These are phyloP conservation scores for Cercospora brassicicola DNA, from an alignment of 2,329 filamentous ascomycete genomes.

Conservation along the genomic window DNA sequence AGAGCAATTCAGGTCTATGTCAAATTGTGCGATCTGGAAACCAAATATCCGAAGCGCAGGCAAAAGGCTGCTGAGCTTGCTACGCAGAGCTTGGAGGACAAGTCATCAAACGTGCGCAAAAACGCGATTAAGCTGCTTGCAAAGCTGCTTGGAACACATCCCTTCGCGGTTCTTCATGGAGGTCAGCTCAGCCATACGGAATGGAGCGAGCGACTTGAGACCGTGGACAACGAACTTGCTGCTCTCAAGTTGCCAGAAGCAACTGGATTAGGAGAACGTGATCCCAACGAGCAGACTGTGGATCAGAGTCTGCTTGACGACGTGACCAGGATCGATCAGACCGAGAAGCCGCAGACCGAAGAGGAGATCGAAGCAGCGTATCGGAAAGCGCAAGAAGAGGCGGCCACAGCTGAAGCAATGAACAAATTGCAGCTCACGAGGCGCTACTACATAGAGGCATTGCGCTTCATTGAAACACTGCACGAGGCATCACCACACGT, in stretches of 20 bases:
- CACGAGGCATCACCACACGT: slow-evolving; percentile 78
- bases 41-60: slow-evolving; percentile 89
- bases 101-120: slow-evolving; percentile 93
- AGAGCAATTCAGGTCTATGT: slow-evolving; percentile 90
- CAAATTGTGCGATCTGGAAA: slow-evolving; percentile 88
- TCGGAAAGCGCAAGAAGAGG: slow-evolving; percentile 79
- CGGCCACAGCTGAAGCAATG: slow-evolving; percentile 83
- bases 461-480: slow-evolving; percentile 89
- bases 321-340: slow-evolving; percentile 70
- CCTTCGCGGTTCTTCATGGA: slow-evolving; percentile 88
- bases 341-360: slow-evolving; percentile 72
- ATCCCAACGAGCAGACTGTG: slow-evolving; percentile 64
- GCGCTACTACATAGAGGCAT: slow-evolving; percentile 88
- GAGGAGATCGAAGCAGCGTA: slow-evolving; percentile 73
- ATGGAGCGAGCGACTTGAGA: slow-evolving; percentile 79
- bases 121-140: slow-evolving; percentile 93
- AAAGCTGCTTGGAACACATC: slow-evolving; percentile 87
- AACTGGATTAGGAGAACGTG: slow-evolving; percentile 70
- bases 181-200: slow-evolving; percentile 81
- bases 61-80: slow-evolving; percentile 86
- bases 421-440: slow-evolving; percentile 83
- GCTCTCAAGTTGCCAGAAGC: slow-evolving; percentile 77
- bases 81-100: slow-evolving; percentile 87
- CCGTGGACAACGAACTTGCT: slow-evolving; percentile 78
- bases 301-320: slow-evolving; percentile 82